Percentiles rank a stretch among this genome's conserved stretches.
Conservation (phyloP, 306 rosid species). For the Cucurbita moschata region DNA sequence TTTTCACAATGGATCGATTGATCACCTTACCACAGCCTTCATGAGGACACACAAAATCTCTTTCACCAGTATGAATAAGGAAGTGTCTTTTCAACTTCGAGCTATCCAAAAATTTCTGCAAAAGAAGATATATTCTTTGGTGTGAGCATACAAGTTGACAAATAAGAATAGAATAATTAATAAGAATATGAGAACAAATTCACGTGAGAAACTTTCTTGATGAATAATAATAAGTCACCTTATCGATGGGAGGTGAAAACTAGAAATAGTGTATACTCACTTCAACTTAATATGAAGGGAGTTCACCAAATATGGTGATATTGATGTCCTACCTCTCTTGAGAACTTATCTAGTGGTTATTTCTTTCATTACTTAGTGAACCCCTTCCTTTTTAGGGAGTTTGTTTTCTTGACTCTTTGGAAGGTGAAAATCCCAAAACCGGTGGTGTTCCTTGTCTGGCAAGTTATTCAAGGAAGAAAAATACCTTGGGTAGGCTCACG, state of each 20-base stretch:
- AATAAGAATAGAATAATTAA: not conserved
- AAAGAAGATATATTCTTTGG: constrained; percentile 13
- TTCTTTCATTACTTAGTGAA: not conserved
- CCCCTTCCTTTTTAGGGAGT: not conserved
- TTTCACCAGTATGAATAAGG: constrained; percentile 88
- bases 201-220: not conserved
- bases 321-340: too few species aligned
- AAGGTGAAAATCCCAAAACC: not conserved
- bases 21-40: constrained; percentile 99
- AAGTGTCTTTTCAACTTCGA: constrained; percentile 94
- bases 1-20: constrained; percentile 14
- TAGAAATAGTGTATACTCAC: not conserved
- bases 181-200: not conserved
- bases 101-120: constrained; percentile 97
- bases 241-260: not conserved
- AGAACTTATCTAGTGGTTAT: too few species aligned
- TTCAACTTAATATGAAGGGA: not conserved
- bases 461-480: too few species aligned
- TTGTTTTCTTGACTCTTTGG: not conserved
- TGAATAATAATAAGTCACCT: not conserved
- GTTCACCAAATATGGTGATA: not conserved
- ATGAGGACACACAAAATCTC: constrained; percentile 83
- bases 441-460: not conserved
- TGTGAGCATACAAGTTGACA: not conserved
- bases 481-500: too few species aligned